Conservation (phyloP, 768 basidiomycete genomes). For the Pleurotus platypus region DNA sequence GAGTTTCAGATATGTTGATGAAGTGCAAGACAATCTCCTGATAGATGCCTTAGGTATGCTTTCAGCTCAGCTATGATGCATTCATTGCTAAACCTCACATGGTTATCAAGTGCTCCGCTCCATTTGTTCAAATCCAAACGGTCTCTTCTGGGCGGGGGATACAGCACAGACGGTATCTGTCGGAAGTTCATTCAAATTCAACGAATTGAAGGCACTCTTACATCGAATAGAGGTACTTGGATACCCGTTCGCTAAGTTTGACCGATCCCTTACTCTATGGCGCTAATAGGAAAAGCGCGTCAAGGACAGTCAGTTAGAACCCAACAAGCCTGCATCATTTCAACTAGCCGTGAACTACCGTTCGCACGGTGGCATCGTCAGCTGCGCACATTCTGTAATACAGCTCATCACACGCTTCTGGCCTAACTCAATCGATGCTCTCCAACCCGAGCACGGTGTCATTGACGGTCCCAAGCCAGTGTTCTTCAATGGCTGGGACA, state of each 20-base stretch:
- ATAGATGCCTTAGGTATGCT: constrained; percentile 50
- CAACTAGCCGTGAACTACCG: constrained; percentile 65
- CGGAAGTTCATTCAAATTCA: constrained; percentile 69
- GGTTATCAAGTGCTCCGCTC: constrained; percentile 57
- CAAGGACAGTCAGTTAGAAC: background rate
- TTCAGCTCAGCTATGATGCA: background rate
- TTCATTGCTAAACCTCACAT: background rate
- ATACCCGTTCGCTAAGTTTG: no score
- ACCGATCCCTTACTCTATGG: background rate
- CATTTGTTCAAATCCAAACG: constrained; percentile 61
- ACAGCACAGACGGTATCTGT: constrained; percentile 76
- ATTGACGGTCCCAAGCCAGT: constrained; percentile 53
- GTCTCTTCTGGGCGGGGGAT: constrained; percentile 78
- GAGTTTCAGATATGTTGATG: constrained; percentile 59
- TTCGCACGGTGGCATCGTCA: constrained; percentile 71
- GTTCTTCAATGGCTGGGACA: constrained; percentile 49
- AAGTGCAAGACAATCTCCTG: constrained; percentile 69
- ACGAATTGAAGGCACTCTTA: constrained; percentile 67
- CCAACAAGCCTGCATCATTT: constrained; percentile 33
- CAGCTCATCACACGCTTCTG: constrained; percentile 60
- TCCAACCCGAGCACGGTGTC: constrained; percentile 52
- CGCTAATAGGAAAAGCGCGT: background rate
- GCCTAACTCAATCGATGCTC: constrained; percentile 59
- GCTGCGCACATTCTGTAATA: constrained; percentile 63
- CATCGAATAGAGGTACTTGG: constrained; percentile 55